These are phyloP conservation scores for Cyphellophora attinorum DNA, from an alignment of 2,329 filamentous ascomycete genomes.

Conservation along the genomic window DNA sequence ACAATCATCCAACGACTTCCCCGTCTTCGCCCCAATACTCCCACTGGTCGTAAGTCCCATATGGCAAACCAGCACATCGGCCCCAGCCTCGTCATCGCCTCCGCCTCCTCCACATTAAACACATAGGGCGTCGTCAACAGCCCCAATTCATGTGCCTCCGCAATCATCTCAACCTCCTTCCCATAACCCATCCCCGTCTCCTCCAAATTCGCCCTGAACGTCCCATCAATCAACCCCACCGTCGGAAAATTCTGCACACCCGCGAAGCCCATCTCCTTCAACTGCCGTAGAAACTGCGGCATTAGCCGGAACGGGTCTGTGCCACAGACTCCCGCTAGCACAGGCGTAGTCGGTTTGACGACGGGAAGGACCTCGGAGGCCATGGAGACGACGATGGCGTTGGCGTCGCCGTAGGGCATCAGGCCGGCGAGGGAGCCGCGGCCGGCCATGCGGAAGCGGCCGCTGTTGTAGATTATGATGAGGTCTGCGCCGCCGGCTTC, in stretches of 20 bases:
- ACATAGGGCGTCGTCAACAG: constrained; percentile 62
- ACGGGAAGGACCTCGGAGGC: constrained; percentile 58
- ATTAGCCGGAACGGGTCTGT: constrained; percentile 62
- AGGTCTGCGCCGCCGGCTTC: constrained; percentile 60
- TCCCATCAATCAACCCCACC: constrained; percentile 55
- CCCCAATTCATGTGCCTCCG: constrained; percentile 47
- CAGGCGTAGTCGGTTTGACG: constrained; percentile 47
- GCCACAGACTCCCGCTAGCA: constrained; percentile 61
- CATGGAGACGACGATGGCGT: constrained; percentile 62
- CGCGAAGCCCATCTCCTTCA: constrained; percentile 55
- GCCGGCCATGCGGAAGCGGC: constrained; percentile 64
- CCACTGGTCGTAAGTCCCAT: constrained; percentile 59
- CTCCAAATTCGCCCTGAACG: constrained; percentile 58
- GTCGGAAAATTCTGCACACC: constrained; percentile 68
- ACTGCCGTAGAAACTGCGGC: constrained; percentile 47
- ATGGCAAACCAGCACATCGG: constrained; percentile 59
- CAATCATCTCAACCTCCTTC: constrained; percentile 58
- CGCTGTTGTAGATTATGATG: constrained; percentile 65
- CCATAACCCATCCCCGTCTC: constrained; percentile 64
- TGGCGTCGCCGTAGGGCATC: constrained; percentile 64
- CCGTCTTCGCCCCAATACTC: constrained; percentile 53
- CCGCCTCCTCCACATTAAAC: constrained; percentile 53
- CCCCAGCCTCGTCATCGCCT: constrained; percentile 55
- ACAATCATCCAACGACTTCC: constrained; percentile 55
- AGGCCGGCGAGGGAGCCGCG: constrained; percentile 58